These are phyloP conservation scores for Trichoderma sp. DNA, from an alignment of 2,329 filamentous ascomycete species.

Conservation along the genomic window DNA sequence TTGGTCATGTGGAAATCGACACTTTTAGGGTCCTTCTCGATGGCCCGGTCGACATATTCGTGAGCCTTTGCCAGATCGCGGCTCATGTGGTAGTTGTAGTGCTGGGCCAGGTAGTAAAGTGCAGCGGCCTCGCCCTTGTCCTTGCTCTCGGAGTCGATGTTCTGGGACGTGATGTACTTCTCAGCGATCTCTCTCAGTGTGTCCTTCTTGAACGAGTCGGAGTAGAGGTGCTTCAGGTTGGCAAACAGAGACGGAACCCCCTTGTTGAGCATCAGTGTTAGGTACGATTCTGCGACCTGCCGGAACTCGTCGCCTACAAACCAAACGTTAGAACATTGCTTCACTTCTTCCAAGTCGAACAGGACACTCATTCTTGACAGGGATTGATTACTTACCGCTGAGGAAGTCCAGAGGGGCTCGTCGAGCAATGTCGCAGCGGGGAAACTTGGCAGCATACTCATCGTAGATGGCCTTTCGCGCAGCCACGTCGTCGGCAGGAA, in stretches of 20 bases:
- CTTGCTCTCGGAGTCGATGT: constrained; percentile 51
- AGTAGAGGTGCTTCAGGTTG: constrained; percentile 92
- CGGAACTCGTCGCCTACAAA: constrained; percentile 74
- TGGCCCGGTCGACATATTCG: constrained; percentile 80
- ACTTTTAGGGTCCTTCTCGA: constrained; percentile 75
- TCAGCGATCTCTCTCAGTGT: constrained; percentile 74
- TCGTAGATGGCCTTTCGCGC: constrained; percentile 71
- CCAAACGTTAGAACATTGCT: not conserved
- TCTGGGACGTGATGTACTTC: constrained; percentile 68
- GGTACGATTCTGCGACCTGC: constrained; percentile 74
- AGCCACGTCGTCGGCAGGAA: constrained; percentile 60
- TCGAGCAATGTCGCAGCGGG: constrained; percentile 80
- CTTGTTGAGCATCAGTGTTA: constrained; percentile 83
- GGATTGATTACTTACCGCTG: constrained; percentile 54
- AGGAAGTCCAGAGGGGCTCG: constrained; percentile 90
- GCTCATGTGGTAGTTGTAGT: constrained; percentile 91
- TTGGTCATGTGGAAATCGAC: constrained; percentile 96
- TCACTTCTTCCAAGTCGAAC: not conserved
- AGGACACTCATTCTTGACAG: not conserved
- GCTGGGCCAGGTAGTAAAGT: constrained; percentile 91
- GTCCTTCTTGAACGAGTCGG: constrained; percentile 74
- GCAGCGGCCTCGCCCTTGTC: constrained; percentile 74
- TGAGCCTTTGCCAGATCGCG: constrained; percentile 81
- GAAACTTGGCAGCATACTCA: constrained; percentile 77
- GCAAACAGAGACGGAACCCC: constrained; percentile 95